A percentile compares a stretch with the other conserved stretches of the same genome.
Evolutionary conservation across 257 asterid genomes (phyloP).

Genomic region (Ilex asprella): DNA sequence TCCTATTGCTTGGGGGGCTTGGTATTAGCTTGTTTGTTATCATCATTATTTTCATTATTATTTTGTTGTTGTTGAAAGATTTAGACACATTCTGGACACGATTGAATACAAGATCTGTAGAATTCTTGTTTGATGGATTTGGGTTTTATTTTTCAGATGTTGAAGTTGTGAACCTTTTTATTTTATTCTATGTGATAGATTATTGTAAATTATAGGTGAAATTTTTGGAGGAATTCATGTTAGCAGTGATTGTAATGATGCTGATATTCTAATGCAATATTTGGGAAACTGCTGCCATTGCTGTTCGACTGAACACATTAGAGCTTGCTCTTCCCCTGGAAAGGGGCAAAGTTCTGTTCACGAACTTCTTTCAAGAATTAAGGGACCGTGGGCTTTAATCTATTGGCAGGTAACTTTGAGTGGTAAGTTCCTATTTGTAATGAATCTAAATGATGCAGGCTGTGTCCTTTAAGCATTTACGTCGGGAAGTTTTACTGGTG

Average conservation of each 20-base stretch:
- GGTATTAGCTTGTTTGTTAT: too few relatives aligned
- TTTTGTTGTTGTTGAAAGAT: too few relatives aligned
- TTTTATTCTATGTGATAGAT: neutral
- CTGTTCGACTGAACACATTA: slow-evolving; percentile 31
- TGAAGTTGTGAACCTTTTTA: too few relatives aligned
- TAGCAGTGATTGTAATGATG: slow-evolving; percentile 50
- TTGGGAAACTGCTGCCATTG: slow-evolving; percentile 55
- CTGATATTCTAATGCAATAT: slow-evolving; percentile 70
- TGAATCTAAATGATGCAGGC: slow-evolving; percentile 19
- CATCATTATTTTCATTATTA: too few relatives aligned
- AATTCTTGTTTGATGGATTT: too few relatives aligned
- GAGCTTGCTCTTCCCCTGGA: slow-evolving; percentile 31
- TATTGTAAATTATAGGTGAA: slow-evolving; percentile 52
- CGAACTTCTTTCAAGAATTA: slow-evolving; percentile 69
- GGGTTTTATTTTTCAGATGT: too few relatives aligned
- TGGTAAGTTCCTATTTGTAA: slow-evolving; percentile 61
- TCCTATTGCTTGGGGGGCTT: too few relatives aligned
- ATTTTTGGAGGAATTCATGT: slow-evolving; percentile 72
- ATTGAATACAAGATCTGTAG: too few relatives aligned
- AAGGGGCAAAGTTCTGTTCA: slow-evolving; percentile 44
- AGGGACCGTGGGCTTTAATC: slow-evolving; percentile 94
- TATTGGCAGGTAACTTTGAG: slow-evolving; percentile 95
- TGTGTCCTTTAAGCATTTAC: slow-evolving; percentile 5
- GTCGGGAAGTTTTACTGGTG: slow-evolving; percentile 18
- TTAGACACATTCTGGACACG: too few relatives aligned